Evolutionary conservation across 345 rosid species (phyloP), one percentile per base, ranked within the genome.

Genomic region (Carallia brachiata): DNA sequence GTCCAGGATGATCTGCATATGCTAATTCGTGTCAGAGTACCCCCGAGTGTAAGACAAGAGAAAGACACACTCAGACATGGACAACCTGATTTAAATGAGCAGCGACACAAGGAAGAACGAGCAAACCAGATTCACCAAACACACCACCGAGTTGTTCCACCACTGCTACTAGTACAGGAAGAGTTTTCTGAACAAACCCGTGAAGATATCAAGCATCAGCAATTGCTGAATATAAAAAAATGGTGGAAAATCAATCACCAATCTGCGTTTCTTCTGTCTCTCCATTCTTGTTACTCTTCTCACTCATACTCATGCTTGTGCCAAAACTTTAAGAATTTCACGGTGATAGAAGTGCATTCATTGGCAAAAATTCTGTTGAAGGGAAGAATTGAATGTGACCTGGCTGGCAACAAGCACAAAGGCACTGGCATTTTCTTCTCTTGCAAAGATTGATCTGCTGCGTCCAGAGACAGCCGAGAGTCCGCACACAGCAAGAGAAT

Each of bases 61-160:
- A 36, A 56, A 7, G 36, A 28, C 31, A n/a, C 34, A 55, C 7
- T 12, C 37, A 53, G 56, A 59, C 32, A 28, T 32, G 53, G 13
- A 61, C 19, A 62, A 91, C 98, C 96, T 93, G 98, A 75, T 77
- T 72, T 62, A 91, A 32, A 75, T 91, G 98, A 53, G 98, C 96
- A 19, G 97, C 91, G 55, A 93, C 93, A 80, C 98, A 93, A 50
- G 97, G 98, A 82, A 93, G 88, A 78, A 91, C 92, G 68, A 93
- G 82, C 61, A 93, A 76, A 58, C 98, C 96, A 32, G 98, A 67
- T 85, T 88, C 90, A 71, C 98, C 97, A 69, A 93, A 83, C 65
- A 88, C 94, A 73, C 98, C 90, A 7, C 94, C 79, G 12, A 93
- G 82, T 74, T 87, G 92, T 80, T 93, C 91, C 75, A 91, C 97